Conservation (phyloP, 2,329 filamentous ascomycete species). For the Thielaviopsis musarum region DNA sequence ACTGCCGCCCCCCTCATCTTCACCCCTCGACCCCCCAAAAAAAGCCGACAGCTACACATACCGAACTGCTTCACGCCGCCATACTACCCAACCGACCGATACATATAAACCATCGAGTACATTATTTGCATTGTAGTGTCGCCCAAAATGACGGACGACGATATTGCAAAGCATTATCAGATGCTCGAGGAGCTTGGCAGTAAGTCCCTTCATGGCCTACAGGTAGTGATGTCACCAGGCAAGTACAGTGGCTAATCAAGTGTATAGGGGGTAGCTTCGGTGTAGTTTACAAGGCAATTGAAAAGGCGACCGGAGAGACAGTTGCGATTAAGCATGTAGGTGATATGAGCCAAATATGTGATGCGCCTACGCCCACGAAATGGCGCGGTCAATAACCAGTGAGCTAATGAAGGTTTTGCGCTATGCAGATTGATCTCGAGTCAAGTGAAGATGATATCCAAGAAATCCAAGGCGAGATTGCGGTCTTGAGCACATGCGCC, state of each 20-base stretch:
- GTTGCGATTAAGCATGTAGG: conserved; percentile 93
- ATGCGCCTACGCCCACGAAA: neutral
- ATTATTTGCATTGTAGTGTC: neutral
- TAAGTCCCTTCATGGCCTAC: conserved; percentile 31
- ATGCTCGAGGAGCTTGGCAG: conserved; percentile 92
- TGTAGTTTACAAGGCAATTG: conserved; percentile 90
- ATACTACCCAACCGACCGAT: neutral
- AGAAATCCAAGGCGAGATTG: conserved; percentile 95
- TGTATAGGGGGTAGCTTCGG: conserved; percentile 77
- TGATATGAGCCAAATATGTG: conserved; percentile 11
- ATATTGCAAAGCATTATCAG: conserved; percentile 75
- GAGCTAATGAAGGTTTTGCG: neutral
- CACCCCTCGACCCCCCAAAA: neutral
- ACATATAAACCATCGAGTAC: neutral
- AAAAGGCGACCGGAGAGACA: conserved; percentile 74
- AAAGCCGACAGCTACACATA: neutral
- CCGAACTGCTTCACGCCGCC: no score
- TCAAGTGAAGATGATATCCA: conserved; percentile 97
- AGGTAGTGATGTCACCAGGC: neutral
- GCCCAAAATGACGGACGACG: conserved; percentile 37
- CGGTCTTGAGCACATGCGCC: conserved; percentile 83
- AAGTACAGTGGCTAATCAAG: conserved; percentile 2
- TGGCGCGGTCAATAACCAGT: neutral
- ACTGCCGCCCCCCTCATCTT: neutral
- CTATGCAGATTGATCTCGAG: conserved; percentile 78